Percentiles rank a stretch among this genome's conserved stretches.
phyloP scores from a whole-genome alignment of 306 rosid species.

The Vicia villosa region DNA sequence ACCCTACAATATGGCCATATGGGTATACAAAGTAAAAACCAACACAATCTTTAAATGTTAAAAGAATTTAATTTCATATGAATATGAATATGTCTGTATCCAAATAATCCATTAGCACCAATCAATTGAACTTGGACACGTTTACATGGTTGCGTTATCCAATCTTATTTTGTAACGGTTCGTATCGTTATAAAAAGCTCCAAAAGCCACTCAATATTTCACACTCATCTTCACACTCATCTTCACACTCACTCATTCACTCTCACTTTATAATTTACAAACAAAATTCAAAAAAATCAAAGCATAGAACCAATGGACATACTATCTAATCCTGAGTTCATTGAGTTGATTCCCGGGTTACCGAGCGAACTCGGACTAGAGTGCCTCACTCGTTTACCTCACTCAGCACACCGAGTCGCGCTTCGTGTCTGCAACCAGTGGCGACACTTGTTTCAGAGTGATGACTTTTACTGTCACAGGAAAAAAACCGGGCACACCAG shows the following conservation, averaged over 20 bases:
- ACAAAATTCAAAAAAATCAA: neutral
- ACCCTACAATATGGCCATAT: too few relatives aligned
- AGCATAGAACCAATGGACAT: constrained; percentile 2
- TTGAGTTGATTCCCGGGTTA: constrained; percentile 41
- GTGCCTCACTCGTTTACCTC: constrained; percentile 49
- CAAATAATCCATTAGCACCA: neutral
- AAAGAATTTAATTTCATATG: neutral
- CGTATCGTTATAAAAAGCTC: constrained; percentile 26
- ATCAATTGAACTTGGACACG: neutral
- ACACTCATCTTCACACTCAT: neutral
- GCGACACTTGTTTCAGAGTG: constrained; percentile 42
- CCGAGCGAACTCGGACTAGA: constrained; percentile 50
- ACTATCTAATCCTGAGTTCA: neutral
- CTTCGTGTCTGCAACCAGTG: constrained; percentile 45
- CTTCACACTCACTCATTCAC: too few relatives aligned
- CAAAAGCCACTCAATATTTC: neutral
- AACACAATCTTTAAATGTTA: too few relatives aligned
- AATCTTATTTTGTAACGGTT: neutral
- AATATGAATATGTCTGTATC: neutral
- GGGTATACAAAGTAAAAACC: too few relatives aligned
- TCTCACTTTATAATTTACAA: neutral
- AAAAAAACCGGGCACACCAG: constrained; percentile 42
- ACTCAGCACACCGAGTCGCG: constrained; percentile 37
- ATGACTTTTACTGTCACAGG: constrained; percentile 35
- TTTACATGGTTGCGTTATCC: neutral